Conservation (phyloP, 305 asterid genomes). For the Solanum chacoense region DNA sequence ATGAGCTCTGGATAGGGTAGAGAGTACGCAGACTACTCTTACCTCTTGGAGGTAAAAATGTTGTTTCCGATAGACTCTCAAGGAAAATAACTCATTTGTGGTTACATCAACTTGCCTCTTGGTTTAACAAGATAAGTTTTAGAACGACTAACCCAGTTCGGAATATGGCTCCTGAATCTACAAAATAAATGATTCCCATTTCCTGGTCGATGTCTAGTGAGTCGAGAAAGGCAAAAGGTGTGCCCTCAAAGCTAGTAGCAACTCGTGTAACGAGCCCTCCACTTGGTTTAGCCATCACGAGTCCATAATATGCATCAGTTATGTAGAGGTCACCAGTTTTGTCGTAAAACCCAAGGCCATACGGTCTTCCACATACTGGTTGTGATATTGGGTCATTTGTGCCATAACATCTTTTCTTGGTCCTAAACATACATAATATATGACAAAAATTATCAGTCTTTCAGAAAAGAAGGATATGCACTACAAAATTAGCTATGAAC, state of each 20-base stretch:
- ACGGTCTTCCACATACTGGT: slow-evolving; percentile 1
- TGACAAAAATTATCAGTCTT: neutral
- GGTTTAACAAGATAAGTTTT: neutral
- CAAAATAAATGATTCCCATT: neutral
- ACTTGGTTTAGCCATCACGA: neutral
- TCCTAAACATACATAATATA: neutral
- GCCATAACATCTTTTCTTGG: slow-evolving; percentile 8
- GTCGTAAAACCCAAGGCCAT: neutral
- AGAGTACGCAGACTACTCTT: too few species aligned
- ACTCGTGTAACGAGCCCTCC: slow-evolving; percentile 7
- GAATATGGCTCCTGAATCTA: neutral
- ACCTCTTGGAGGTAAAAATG: too few species aligned
- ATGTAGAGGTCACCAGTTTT: neutral
- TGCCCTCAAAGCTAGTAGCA: neutral
- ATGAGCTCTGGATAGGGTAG: too few species aligned
- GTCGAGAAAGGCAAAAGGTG: neutral
- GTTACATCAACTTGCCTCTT: too few species aligned
- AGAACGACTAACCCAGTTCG: neutral
- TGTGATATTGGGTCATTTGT: neutral
- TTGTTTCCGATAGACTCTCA: neutral
- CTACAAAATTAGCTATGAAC: neutral
- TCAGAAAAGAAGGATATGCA: neutral
- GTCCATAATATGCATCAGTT: slow-evolving; percentile 1
- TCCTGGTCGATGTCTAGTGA: neutral
- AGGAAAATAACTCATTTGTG: too few species aligned